Evolutionary conservation across 2,329 filamentous ascomycete genomes (phyloP).

Genomic region (Fragosphaeria purpurea): DNA sequence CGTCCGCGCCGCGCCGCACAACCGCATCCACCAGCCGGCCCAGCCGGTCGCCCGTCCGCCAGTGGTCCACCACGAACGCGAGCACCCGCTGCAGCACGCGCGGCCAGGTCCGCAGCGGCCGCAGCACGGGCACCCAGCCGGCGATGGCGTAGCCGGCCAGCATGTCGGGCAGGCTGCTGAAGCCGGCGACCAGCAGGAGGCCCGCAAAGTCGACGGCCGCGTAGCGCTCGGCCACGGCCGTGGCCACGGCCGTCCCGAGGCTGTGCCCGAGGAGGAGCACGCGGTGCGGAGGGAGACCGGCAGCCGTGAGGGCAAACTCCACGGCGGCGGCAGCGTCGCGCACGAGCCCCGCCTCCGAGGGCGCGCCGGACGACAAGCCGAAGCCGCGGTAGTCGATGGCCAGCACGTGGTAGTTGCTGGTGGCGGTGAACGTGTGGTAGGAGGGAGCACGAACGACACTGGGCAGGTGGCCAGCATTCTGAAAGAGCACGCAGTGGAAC

Average conservation of each 20-base stretch:
- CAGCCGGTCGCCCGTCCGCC: slow-evolving; percentile 63
- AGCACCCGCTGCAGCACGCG: slow-evolving; percentile 51
- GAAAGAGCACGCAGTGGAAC: slow-evolving; percentile 5
- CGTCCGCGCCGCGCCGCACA: slow-evolving; percentile 25
- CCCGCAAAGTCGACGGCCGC: slow-evolving; percentile 64
- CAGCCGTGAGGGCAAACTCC: slow-evolving; percentile 58
- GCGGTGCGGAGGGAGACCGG: slow-evolving; percentile 54
- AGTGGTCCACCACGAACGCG: slow-evolving; percentile 63
- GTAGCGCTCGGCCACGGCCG: slow-evolving; percentile 64
- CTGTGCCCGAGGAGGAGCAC: slow-evolving; percentile 82
- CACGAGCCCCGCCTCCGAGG: slow-evolving; percentile 72
- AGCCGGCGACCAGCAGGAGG: slow-evolving; percentile 69
- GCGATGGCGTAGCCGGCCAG: slow-evolving; percentile 68
- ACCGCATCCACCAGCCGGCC: slow-evolving; percentile 43
- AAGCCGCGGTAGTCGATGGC: slow-evolving; percentile 87
- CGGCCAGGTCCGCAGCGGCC: slow-evolving; percentile 60
- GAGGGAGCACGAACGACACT: slow-evolving; percentile 66
- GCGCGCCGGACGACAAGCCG: slow-evolving; percentile 67
- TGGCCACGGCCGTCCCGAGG: slow-evolving; percentile 75
- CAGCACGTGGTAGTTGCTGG: slow-evolving; percentile 70
- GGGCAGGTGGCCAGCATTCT: slow-evolving; percentile 81
- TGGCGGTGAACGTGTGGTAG: slow-evolving; percentile 67
- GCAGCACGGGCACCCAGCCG: slow-evolving; percentile 71
- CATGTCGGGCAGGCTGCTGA: slow-evolving; percentile 63
- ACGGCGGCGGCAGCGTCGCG: slow-evolving; percentile 65